Percentiles rank a stretch among this genome's conserved stretches.
These are phyloP conservation scores for Trichomonas tenax DNA, from an alignment of 208 protist species.

Conservation along the genomic window DNA sequence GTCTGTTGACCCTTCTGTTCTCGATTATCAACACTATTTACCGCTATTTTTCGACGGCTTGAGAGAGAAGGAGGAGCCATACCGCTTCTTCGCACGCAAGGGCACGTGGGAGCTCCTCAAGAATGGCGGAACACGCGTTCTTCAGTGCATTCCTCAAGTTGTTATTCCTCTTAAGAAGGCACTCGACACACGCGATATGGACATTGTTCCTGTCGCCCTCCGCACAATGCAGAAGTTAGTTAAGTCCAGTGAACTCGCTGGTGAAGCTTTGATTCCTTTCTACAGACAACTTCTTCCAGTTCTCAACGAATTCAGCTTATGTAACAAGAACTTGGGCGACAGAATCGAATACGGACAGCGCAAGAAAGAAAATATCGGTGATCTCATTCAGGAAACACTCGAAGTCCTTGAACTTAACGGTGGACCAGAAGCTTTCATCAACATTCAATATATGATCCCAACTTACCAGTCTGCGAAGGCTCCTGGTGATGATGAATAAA, in stretches of 20 bases:
- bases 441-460: conserved; percentile 72
- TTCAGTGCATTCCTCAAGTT: not conserved
- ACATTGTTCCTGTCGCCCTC: not conserved
- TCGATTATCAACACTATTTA: conserved; percentile 22
- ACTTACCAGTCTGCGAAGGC: conserved; percentile 48
- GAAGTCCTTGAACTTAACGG: conserved; percentile 65
- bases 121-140: not conserved
- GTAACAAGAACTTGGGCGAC: conserved; percentile 66
- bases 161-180: conserved; percentile 13
- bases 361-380: conserved; percentile 61
- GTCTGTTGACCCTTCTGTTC: not conserved
- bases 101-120: conserved; percentile 5
- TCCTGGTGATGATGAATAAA: not conserved
- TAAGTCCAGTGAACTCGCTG: conserved; percentile 69
- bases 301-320: conserved; percentile 88
- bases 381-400: conserved; percentile 86
- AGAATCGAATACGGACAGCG: conserved; percentile 78
- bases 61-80: conserved; percentile 5
- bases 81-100: not conserved
- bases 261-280: conserved; percentile 87
- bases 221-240: not conserved
- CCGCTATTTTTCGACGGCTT: conserved; percentile 2
- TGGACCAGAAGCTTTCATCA: conserved; percentile 63
- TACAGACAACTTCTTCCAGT: conserved; percentile 91
- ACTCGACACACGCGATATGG: not conserved